phyloP scores from a whole-genome alignment of 495 filamentous ascomycete species.

The Talaromyces nanjingensis region DNA sequence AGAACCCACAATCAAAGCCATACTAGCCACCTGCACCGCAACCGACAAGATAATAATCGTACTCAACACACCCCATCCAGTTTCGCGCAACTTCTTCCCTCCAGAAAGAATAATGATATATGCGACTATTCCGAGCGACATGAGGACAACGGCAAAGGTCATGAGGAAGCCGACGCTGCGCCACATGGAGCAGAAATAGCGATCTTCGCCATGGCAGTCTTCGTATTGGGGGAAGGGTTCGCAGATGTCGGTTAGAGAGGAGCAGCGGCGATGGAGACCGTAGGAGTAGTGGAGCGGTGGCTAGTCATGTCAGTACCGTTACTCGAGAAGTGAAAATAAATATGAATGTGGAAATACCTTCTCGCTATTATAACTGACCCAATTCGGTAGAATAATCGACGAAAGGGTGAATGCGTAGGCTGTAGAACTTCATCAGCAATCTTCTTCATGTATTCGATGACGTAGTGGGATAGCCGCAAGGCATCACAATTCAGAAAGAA shows the following conservation, averaged over 20 bases:
- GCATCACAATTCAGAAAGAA: slow-evolving; percentile 17
- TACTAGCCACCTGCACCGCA: slow-evolving; percentile 56
- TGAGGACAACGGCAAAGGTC: slow-evolving; percentile 68
- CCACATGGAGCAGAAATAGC: slow-evolving; percentile 90
- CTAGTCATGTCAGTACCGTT: slow-evolving; percentile 11
- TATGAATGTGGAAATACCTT: slow-evolving; percentile 30
- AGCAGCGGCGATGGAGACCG: slow-evolving; percentile 78
- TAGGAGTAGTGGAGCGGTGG: slow-evolving; percentile 54
- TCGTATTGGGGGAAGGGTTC: slow-evolving; percentile 51
- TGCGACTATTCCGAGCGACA: slow-evolving; percentile 66
- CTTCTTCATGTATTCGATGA: neutral
- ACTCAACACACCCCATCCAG: slow-evolving; percentile 70
- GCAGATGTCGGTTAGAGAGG: slow-evolving; percentile 52
- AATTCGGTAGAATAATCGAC: slow-evolving; percentile 66
- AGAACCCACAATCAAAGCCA: slow-evolving; percentile 71
- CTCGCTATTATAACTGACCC: slow-evolving; percentile 67
- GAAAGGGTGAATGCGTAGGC: slow-evolving; percentile 72
- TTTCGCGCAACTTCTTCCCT: slow-evolving; percentile 66
- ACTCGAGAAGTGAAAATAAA: neutral
- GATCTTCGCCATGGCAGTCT: slow-evolving; percentile 62
- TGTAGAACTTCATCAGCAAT: slow-evolving; percentile 25
- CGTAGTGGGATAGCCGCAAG: neutral
- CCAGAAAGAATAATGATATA: slow-evolving; percentile 69
- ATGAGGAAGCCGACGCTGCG: slow-evolving; percentile 79
- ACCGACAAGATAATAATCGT: slow-evolving; percentile 55